phyloP scores from a whole-genome alignment of 139 green algal genomes.

The Chlorella sp. region DNA sequence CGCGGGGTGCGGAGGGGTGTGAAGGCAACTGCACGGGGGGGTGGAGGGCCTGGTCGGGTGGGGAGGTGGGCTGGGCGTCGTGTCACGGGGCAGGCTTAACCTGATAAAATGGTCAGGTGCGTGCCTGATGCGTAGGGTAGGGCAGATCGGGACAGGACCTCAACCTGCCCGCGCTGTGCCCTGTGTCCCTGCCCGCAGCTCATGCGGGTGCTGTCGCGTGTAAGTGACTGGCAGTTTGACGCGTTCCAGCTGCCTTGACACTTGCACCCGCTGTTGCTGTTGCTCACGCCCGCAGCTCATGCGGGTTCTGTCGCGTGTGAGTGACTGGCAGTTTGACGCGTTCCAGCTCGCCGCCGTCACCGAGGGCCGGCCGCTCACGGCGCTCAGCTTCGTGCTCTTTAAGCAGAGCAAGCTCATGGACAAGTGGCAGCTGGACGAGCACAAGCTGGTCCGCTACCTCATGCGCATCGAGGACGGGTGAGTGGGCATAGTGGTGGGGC shows the following conservation, averaged over 20 bases:
- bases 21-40: no score
- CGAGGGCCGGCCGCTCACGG: constrained; percentile 28
- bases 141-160: no score
- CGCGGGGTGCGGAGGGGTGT: no score
- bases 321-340: constrained; percentile 57
- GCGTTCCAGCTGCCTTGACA: constrained; percentile 33
- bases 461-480: constrained; percentile 46
- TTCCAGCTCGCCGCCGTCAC: constrained; percentile 44
- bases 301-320: constrained; percentile 29
- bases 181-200: constrained; percentile 13
- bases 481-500: no score
- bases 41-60: no score
- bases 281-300: constrained; percentile 19
- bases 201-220: constrained; percentile 26
- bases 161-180: background rate
- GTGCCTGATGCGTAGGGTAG: no score
- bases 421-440: constrained; percentile 36
- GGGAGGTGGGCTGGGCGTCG: no score
- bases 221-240: constrained; percentile 58
- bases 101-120: no score
- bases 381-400: constrained; percentile 35
- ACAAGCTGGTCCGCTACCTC: constrained; percentile 38
- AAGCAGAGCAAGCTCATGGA: constrained; percentile 26
- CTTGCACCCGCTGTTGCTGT: background rate
- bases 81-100: no score